Evolutionary conservation across 73 alveolate genomes (phyloP), one percentile per base, ranked within the genome.

Genomic region (Durusdinium trenchii): DNA sequence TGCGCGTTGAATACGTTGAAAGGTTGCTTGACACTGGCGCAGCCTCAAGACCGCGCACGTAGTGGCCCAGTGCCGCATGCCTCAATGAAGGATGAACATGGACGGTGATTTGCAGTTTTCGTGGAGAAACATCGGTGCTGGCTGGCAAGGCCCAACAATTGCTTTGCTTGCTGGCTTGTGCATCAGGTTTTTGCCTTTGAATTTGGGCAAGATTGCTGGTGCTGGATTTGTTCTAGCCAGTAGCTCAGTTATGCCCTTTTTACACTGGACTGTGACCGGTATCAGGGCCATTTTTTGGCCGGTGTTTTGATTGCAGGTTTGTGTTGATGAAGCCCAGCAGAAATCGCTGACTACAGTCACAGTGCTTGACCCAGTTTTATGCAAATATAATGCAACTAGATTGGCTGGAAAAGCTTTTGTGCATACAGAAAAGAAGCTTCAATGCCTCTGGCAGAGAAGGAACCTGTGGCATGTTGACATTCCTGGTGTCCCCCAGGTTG

Each of bases 21-120:
- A 87, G 95, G 95, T 51, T 90, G 96, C 61, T 52, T 90, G 96
- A 67, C 87, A 30, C 50, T 90, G 35, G 96, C 96, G 32, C 96
- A 90, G 96, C 96, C 96, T 32, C 96, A 90, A 75, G 96, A 90
- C 43, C 96, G 96, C 6, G 86, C 96, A 38, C 82, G 83, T 45
- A 28, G 86, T 9, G 96, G 96, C 36, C 96, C 96, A 5, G 32
- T 90, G 96, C 73, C 1, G 30, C 18, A 32, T 60, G 73, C 4
- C 30, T 23, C 18, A 60, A 60, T 2, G 73, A 60, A 23, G 73
- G 69, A 57, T 16, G 69, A 57, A 57, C 23, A 23, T 23, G 69
- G 69, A 57, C 12, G 69, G 23, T 57, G 69, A 12, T n/a, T n/a
- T n/a, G n/a, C n/a, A n/a, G n/a, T n/a, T n/a, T n/a, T n/a, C n/a